phyloP scores from a whole-genome alignment of 2,329 filamentous ascomycete genomes.

The Aureobasidium subglaciale region DNA sequence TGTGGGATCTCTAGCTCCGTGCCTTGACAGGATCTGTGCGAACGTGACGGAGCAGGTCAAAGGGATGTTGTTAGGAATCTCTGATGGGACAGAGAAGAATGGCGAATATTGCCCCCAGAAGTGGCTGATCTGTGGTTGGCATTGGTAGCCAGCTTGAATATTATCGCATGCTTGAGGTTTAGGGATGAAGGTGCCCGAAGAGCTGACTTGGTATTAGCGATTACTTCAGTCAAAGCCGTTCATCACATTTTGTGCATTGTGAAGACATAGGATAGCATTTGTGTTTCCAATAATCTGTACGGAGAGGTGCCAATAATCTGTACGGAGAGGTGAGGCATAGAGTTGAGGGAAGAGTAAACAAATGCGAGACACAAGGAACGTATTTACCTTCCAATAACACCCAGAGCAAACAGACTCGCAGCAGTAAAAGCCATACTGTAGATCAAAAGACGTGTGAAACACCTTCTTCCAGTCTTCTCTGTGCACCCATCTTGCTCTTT shows the following conservation, averaged over 20 bases:
- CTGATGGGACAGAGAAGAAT: conserved; percentile 67
- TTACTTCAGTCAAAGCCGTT: neutral
- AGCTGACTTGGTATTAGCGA: neutral
- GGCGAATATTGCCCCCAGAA: conserved; percentile 86
- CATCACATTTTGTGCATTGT: too few relatives aligned
- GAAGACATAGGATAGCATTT: too few relatives aligned
- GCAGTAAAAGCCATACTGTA: conserved; percentile 1
- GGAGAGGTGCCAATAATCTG: too few relatives aligned
- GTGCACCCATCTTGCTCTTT: neutral
- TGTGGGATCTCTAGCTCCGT: conserved; percentile 79
- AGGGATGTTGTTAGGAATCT: conserved; percentile 55
- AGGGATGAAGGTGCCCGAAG: conserved; percentile 10
- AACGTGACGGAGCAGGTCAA: conserved; percentile 68
- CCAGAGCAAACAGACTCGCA: conserved; percentile 2
- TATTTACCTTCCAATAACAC: conserved; percentile 5
- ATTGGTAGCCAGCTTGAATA: conserved; percentile 50
- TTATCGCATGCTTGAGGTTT: conserved; percentile 14
- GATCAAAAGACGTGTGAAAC: neutral
- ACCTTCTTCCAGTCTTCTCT: neutral
- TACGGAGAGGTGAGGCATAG: neutral
- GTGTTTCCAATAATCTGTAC: too few relatives aligned
- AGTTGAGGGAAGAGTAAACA: too few relatives aligned
- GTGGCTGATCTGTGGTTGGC: conserved; percentile 54
- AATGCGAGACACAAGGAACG: neutral
- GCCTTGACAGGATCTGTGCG: conserved; percentile 72